Evolutionary conservation across 2,329 filamentous ascomycete species (phyloP), one percentile per base, ranked within the genome.

Genomic region (Colletotrichum australisinense): DNA sequence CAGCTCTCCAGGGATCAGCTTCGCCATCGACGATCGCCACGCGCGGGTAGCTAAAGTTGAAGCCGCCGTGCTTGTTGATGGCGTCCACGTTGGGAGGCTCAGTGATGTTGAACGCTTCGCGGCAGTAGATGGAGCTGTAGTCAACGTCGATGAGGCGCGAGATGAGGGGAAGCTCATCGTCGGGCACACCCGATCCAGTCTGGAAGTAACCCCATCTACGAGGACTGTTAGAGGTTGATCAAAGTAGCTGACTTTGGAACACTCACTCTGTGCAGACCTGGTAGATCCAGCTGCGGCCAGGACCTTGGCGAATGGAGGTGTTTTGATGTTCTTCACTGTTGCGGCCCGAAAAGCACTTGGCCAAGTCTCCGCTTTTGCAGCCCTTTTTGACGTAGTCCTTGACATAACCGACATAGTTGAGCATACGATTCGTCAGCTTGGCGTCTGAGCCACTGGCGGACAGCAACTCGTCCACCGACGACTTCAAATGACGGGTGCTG

Each of bases 21-120:
- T 94, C 89, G 32, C 94, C 94, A 74, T 95, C 94, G 52, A 97
- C 85, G 60, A 94, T 88, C 3, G 95, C 95, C 0, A 97, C 88
- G 1, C 94, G 92, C 1, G 92, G 89, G 79, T 94, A 95, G 58
- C 89, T 88, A 77, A 97, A 92, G 79, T 89, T 84, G 81, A 91
- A 93, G 14, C 91, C 93, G 55, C 95, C 95, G 75, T 93, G 92
- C 78, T 92, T 91, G 85, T 97, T 97, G 81, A 97, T 91, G 1
- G 86, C 85, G 1, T 90, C 86, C 0, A 92, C 83, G 64, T 95
- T 86, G 0, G 94, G 88, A 0, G 88, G 89, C 0, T 84, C 81
- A 0, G 88, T 90, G 78, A 95, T 91, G 82, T 93, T 92, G 86
- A 95, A 97, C 0, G 89, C 89, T 8, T 89, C 84, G 1, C 86